A percentile compares a stretch with the other conserved stretches of the same genome.
Evolutionary conservation across 1,139 yeast species (phyloP).

Genomic region (Magnusiomyces suaveolens): DNA sequence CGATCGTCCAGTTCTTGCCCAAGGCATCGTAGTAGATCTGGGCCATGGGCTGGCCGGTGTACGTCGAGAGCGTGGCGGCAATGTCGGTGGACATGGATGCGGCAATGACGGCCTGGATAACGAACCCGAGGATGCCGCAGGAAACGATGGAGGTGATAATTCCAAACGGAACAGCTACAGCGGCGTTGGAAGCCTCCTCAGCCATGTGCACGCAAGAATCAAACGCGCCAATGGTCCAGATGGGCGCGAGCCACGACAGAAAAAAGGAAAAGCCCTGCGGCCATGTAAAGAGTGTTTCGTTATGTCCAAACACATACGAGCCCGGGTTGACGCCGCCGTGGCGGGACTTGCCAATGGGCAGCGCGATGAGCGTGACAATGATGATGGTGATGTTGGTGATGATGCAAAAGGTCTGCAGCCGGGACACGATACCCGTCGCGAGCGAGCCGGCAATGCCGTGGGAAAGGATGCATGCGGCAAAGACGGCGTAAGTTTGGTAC

Average conservation of each 20-base stretch:
- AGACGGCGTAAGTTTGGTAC: slow-evolving; percentile 46
- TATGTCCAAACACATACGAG: slow-evolving; percentile 46
- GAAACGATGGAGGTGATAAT: slow-evolving; percentile 46
- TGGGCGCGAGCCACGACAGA: slow-evolving; percentile 54
- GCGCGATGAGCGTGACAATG: slow-evolving; percentile 52
- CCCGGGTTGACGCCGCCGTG: slow-evolving; percentile 33
- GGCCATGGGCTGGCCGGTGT: slow-evolving; percentile 37
- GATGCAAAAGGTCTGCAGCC: slow-evolving; percentile 52
- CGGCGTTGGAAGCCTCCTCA: slow-evolving; percentile 62
- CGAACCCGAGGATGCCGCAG: slow-evolving; percentile 55
- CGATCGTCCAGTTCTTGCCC: slow-evolving; percentile 57
- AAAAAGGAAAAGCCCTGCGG: slow-evolving; percentile 57
- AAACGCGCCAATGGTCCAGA: slow-evolving; percentile 39
- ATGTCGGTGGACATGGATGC: slow-evolving; percentile 51
- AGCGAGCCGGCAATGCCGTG: slow-evolving; percentile 42
- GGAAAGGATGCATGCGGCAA: slow-evolving; percentile 41
- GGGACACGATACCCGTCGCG: slow-evolving; percentile 46
- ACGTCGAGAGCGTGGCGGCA: slow-evolving; percentile 30
- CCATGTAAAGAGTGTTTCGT: slow-evolving; percentile 50
- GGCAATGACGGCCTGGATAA: slow-evolving; percentile 44
- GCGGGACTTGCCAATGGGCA: slow-evolving; percentile 35
- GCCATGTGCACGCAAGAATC: slow-evolving; percentile 63
- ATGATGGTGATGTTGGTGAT: slow-evolving; percentile 46
- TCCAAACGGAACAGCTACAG: slow-evolving; percentile 59
- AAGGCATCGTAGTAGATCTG: slow-evolving; percentile 55